Evolutionary conservation across 2,329 filamentous ascomycete genomes (phyloP), one percentile per base, ranked within the genome.

Genomic region (Bipolaris sorokiniana): DNA sequence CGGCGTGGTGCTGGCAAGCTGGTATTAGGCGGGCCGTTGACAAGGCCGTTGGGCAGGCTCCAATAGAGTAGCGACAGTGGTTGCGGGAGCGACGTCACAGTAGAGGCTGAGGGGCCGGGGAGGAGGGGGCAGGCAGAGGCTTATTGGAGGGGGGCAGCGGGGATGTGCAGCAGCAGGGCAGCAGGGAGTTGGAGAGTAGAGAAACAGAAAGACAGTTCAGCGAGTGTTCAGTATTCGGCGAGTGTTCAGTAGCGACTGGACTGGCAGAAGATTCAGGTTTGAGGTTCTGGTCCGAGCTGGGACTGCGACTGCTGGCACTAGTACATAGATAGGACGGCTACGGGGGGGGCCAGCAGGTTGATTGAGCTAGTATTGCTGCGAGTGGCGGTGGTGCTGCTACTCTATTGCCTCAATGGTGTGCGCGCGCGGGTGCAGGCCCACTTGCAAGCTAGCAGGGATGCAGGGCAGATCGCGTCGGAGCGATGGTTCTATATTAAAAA

Each of bases 381-480:
- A 34, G 11, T 34, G 33, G 33, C n/a, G 33, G 11, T 34, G 33
- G 33, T n/a, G 33, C 31, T 34, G 11, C 31, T 15, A 33, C 33
- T 34, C 57, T 53, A 54, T 54, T 57, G 56, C 55, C 52, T 59
- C 49, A 41, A 65, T 60, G 59, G 56, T 64, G 56, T 64, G 57
- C 53, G 63, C 52, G 59, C 55, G 61, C 59, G 57, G 54, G 57
- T 56, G 52, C 55, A 28, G 26, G 26, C 26, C 26, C 26, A 58
- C 45, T 58, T 57, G 50, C 38, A 15, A 44, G 57, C 70, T 72
- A 72, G 69, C 67, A 64, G 53, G 65, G 67, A 61, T 68, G 11
- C 34, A 48, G 56, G 65, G 61, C 58, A 70, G 60, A 62, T 62
- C 59, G 52, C 48, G 56, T 52, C 59, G 60, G 66, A 64, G 61